Conservation (phyloP, 129 eudicot genomes). For the Lactuca sativa region DNA sequence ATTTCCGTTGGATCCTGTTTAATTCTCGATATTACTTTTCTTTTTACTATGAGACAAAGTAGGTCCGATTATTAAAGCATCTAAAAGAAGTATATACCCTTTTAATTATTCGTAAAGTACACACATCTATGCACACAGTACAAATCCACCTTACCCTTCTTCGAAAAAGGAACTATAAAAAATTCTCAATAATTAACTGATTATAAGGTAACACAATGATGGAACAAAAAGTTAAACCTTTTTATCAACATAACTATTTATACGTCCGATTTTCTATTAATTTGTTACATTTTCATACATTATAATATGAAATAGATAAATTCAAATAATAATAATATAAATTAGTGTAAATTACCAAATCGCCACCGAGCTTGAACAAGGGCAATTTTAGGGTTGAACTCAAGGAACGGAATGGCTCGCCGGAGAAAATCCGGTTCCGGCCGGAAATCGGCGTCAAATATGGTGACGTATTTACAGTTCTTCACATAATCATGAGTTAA, state of each 20-base stretch:
- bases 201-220: neutral
- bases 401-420: slow-evolving; percentile 79
- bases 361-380: slow-evolving; percentile 96
- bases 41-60: neutral
- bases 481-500: slow-evolving; percentile 70
- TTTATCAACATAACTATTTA: neutral
- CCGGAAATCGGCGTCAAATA: slow-evolving; percentile 93
- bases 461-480: slow-evolving; percentile 76
- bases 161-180: no score
- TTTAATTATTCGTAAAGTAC: no score
- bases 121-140: no score
- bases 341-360: slow-evolving; percentile 56
- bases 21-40: no score
- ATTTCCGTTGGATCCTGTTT: no score
- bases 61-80: neutral
- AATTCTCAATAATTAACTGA: neutral
- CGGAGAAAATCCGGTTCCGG: slow-evolving; percentile 91
- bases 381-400: slow-evolving; percentile 74
- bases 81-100: neutral
- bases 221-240: neutral
- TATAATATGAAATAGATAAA: no score
- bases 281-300: no score
- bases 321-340: no score
- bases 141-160: no score
- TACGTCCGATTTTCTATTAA: no score